Conservation (phyloP, 2,329 filamentous ascomycete genomes). For the Aspergillus unguis region DNA sequence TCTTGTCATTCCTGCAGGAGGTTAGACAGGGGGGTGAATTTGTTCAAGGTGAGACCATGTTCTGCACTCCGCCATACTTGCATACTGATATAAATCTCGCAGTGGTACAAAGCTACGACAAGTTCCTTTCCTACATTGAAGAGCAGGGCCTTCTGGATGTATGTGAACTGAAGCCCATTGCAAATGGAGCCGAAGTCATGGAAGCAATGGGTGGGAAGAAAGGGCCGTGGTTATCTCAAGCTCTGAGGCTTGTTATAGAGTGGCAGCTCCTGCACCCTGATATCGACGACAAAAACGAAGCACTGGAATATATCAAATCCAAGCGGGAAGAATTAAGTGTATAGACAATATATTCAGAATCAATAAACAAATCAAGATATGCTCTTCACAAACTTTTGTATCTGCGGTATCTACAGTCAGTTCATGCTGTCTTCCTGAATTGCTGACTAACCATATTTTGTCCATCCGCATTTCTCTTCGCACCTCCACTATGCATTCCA, state of each 20-base stretch:
- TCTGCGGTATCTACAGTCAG: not conserved
- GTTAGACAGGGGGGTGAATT: conserved; percentile 33
- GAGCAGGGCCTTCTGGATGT: conserved; percentile 49
- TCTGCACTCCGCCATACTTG: conserved; percentile 11
- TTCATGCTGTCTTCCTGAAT: not conserved
- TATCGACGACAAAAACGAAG: conserved; percentile 56
- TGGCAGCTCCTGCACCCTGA: conserved; percentile 85
- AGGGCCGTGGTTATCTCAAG: conserved; percentile 78
- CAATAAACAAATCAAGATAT: not conserved
- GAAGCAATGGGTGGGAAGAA: conserved; percentile 62
- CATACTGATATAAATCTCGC: conserved; percentile 13
- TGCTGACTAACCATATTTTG: not conserved
- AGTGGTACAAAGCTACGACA: conserved; percentile 51
- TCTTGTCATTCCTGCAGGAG: conserved; percentile 42
- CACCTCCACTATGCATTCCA: not conserved
- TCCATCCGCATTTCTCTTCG: not conserved
- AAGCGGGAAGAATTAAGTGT: conserved; percentile 51
- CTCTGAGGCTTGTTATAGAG: conserved; percentile 73
- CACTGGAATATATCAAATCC: conserved; percentile 57
- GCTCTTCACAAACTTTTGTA: not conserved
- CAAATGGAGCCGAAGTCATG: conserved; percentile 73
- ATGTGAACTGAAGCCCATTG: conserved; percentile 58
- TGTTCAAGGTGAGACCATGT: conserved; percentile 28
- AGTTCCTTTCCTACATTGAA: conserved; percentile 52
- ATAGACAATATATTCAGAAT: conserved; percentile 1